Base-by-base conservation (phyloP, 2,329 filamentous ascomycete species). In the Aspergillus ochraceoroseus region DNA sequence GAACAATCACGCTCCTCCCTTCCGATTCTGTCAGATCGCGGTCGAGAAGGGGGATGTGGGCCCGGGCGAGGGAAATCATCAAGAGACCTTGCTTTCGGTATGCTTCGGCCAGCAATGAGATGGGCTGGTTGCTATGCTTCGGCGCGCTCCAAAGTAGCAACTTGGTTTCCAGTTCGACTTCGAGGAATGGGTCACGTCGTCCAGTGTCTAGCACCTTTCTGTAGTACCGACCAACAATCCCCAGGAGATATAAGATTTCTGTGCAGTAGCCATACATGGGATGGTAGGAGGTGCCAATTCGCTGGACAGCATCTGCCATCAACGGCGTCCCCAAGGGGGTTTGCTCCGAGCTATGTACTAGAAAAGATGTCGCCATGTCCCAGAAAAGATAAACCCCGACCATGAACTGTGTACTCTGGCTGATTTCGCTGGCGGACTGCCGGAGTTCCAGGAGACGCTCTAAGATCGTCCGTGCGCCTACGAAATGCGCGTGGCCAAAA, bases 381-480 rank as follows among this genome's bases (percentile, higher is more conserved):
- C 42, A 45, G 25, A 43, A 48, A 31, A 48, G 42, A 35, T 48
- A 45, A 0, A 36, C 43, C 36, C 46, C 46, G n/a, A n/a, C n/a
- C n/a, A n/a, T n/a, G n/a, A n/a, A n/a, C n/a, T n/a, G n/a, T n/a
- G n/a, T n/a, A n/a, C n/a, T n/a, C n/a, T n/a, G n/a, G n/a, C n/a
- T n/a, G n/a, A n/a, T n/a, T n/a, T n/a, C n/a, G n/a, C n/a, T n/a
- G n/a, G n/a, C n/a, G n/a, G n/a, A n/a, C n/a, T n/a, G n/a, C n/a
- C n/a, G n/a, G n/a, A n/a, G n/a, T n/a, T n/a, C n/a, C n/a, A n/a
- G n/a, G n/a, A n/a, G n/a, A n/a, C n/a, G n/a, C n/a, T n/a, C n/a
- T n/a, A n/a, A n/a, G n/a, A n/a, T n/a, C n/a, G n/a, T n/a, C n/a
- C 40, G 43, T 15, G 46, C 43, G 18, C 19, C 46, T 33, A 44